Percentiles rank a stretch among this genome's conserved stretches.
phyloP scores from a whole-genome alignment of 441 rosid genomes.

The Mallotus japonicus region DNA sequence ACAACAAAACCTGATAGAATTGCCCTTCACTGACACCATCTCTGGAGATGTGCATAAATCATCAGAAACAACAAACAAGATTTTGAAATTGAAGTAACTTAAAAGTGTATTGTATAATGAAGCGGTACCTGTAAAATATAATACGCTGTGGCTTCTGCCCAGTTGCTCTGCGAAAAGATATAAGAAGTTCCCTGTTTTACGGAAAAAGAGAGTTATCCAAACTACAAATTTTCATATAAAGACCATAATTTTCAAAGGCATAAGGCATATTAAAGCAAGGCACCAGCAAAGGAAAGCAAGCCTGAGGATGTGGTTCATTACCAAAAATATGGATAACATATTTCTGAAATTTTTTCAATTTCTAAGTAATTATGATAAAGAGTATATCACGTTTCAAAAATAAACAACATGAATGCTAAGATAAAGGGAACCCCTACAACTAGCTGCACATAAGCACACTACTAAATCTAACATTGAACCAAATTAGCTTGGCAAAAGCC shows the following conservation, averaged over 20 bases:
- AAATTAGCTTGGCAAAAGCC: neutral
- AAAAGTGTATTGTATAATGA: neutral
- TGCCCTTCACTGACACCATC: slow-evolving; percentile 98
- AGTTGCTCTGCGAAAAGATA: slow-evolving; percentile 83
- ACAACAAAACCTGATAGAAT: slow-evolving; percentile 79
- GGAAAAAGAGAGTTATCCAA: neutral
- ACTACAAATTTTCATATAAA: neutral
- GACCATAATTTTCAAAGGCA: neutral
- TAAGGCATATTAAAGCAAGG: no score
- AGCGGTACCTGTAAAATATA: slow-evolving; percentile 72
- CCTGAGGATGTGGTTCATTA: neutral
- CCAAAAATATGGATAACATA: neutral
- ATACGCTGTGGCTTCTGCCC: slow-evolving; percentile 91
- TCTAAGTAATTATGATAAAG: no score
- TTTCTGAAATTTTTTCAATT: neutral
- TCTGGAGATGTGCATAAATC: slow-evolving; percentile 35
- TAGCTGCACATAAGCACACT: neutral
- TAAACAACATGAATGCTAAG: neutral
- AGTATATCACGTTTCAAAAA: no score
- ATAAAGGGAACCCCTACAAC: neutral
- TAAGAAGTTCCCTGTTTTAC: slow-evolving; percentile 75
- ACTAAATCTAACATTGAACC: no score
- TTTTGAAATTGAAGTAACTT: neutral
- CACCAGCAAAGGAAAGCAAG: neutral
- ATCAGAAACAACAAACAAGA: neutral